Base-by-base conservation (phyloP, 2,329 filamentous ascomycete genomes). In the Rutstroemia sp. region DNA sequence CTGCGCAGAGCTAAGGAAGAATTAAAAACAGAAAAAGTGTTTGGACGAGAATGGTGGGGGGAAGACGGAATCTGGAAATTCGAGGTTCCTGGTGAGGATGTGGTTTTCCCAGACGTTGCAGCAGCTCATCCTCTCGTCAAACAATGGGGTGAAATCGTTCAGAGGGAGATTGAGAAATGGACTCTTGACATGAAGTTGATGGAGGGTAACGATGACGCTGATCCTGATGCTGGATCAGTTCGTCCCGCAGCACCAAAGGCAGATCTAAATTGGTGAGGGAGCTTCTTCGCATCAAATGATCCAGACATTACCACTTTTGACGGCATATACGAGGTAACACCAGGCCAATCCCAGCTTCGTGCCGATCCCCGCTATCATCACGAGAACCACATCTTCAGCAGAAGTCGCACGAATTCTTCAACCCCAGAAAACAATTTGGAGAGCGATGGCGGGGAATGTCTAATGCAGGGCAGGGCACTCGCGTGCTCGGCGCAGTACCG, bases 21-120 rank as follows among this genome's bases (percentile, higher is more conserved):
- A 50, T 71, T 94, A 51, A 75, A 75, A 42, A 78, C 85, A 14
- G 75, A 79, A 64, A 75, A 73, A 46, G 73, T 95, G 27, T 89
- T 92, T 69, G 79, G 76, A 1, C 66, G 73, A 19, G 75, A 81
- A n/a, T 90, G 79, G 70, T 89, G 88, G 76, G 79, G 80, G 3
- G 72, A 78, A 10, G 86, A 89, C 66, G 88, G 88, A 0, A 81
- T 84, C 41, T 91, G 87, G 86, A 83, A 73, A 64, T 92, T 80
- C 68, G 72, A 78, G 0, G 78, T 88, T 30, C 66, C 71, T 17
- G 72, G 72, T 4, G 64, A 67, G 47, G 69, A 78, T 7, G 70
- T 79, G 1, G 71, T 82, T 3, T 85, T 87, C 62, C 69, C 75
- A 39, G 78, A 86, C 66, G 80, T 91, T 47, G 87, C 86, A 1